phyloP scores from a whole-genome alignment of 2,329 filamentous ascomycete species.

The Phaeosphaeriaceae sp. region DNA sequence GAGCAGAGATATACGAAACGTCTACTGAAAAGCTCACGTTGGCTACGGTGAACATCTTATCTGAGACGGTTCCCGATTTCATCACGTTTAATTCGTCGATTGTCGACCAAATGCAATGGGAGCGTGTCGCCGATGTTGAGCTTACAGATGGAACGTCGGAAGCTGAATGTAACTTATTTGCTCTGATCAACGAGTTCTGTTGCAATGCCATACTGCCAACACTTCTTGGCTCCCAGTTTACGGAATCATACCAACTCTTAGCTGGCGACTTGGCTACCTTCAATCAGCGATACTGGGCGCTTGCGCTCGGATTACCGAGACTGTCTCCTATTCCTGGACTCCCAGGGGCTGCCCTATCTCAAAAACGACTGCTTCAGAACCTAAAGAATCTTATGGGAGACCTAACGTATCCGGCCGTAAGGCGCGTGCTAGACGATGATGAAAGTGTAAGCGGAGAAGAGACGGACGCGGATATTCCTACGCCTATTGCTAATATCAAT shows the following conservation, averaged over 20 bases:
- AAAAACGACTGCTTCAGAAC: slow-evolving; percentile 37
- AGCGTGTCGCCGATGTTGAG: slow-evolving; percentile 59
- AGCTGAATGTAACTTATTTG: slow-evolving; percentile 54
- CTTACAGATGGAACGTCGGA: slow-evolving; percentile 49
- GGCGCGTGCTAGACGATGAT: slow-evolving; percentile 36
- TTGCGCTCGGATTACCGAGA: slow-evolving; percentile 62
- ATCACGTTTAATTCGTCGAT: slow-evolving; percentile 65
- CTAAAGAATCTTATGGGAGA: slow-evolving; percentile 35
- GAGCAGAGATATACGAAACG: slow-evolving; percentile 55
- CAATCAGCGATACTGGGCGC: slow-evolving; percentile 60
- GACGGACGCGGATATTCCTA: slow-evolving; percentile 42
- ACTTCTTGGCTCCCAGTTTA: slow-evolving; percentile 60
- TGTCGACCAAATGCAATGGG: slow-evolving; percentile 69
- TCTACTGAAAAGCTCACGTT: slow-evolving; percentile 51
- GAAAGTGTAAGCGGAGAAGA: slow-evolving; percentile 44
- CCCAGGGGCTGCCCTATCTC: slow-evolving; percentile 42
- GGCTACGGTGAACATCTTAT: slow-evolving; percentile 38
- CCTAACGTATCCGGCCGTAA: slow-evolving; percentile 34
- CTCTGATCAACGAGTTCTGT: slow-evolving; percentile 63
- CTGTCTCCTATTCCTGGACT: slow-evolving; percentile 61
- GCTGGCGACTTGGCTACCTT: slow-evolving; percentile 63
- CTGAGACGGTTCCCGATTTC: slow-evolving; percentile 59
- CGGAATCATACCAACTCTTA: slow-evolving; percentile 49
- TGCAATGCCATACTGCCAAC: slow-evolving; percentile 58
- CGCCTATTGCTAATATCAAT: slow-evolving; percentile 40